These are phyloP conservation scores for Annulohypoxylon stygium DNA, from an alignment of 495 filamentous ascomycete species.

Conservation along the genomic window DNA sequence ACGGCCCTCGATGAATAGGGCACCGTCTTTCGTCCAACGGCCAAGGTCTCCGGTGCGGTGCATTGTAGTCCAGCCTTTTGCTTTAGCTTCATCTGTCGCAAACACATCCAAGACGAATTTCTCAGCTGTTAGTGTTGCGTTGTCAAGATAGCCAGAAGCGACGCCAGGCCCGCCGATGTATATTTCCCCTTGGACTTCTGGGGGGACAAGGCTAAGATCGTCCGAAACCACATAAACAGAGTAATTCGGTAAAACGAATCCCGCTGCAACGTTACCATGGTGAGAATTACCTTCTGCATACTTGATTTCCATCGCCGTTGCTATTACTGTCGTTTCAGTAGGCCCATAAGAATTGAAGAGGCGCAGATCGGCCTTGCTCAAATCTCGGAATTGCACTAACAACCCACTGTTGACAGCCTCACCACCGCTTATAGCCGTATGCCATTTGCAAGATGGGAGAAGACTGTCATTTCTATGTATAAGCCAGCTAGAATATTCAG, in stretches of 20 bases:
- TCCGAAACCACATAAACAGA: conserved; percentile 61
- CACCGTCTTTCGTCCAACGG: conserved; percentile 53
- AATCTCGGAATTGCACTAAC: conserved; percentile 24
- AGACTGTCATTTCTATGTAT: conserved; percentile 17
- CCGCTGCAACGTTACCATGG: conserved; percentile 8
- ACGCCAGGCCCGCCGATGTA: conserved; percentile 56
- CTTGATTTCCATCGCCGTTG: conserved; percentile 25
- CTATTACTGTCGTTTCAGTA: conserved; percentile 44
- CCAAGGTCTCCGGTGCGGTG: conserved; percentile 61
- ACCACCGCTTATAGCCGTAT: conserved; percentile 43
- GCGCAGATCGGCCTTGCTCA: conserved; percentile 33
- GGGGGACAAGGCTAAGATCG: conserved; percentile 54
- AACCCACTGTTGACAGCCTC: conserved; percentile 39
- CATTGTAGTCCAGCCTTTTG: conserved; percentile 53
- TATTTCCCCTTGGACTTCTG: conserved; percentile 54
- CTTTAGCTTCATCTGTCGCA: conserved; percentile 30
- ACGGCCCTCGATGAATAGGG: conserved; percentile 55
- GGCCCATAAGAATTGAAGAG: conserved; percentile 55
- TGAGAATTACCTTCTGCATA: not conserved
- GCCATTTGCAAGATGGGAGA: conserved; percentile 41
- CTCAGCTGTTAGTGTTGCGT: conserved; percentile 22
- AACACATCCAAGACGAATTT: conserved; percentile 57
- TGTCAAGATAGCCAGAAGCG: conserved; percentile 51
- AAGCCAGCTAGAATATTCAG: conserved; percentile 48
- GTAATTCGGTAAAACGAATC: conserved; percentile 51